These are phyloP conservation scores for Vicia sativa DNA, from an alignment of 306 rosid species.

Conservation along the genomic window DNA sequence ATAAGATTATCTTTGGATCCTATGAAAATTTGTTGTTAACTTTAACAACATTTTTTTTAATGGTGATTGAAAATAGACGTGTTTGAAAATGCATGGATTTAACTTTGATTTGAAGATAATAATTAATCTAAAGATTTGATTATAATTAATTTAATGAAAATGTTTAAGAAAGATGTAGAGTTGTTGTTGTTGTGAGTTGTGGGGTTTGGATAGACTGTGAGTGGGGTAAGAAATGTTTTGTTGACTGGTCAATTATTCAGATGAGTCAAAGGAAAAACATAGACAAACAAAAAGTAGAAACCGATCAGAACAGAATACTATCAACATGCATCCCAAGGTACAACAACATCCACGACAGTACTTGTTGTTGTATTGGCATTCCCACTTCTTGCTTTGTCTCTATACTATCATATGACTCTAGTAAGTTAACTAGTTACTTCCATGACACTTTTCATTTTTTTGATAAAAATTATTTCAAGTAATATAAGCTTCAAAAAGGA, in stretches of 20 bases:
- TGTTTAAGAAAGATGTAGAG: conserved; percentile 8
- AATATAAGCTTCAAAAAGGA: background rate
- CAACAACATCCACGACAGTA: conserved; percentile 6
- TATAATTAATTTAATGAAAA: background rate
- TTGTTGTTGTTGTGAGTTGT: conserved; percentile 31
- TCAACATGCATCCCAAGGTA: conserved; percentile 38
- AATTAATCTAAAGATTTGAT: background rate
- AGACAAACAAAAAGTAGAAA: conserved; percentile 43
- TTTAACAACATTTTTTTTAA: background rate
- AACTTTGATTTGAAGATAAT: too few species aligned
- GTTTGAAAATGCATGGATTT: conserved; percentile 29
- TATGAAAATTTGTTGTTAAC: conserved; percentile 38
- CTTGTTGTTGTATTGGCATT: conserved; percentile 36
- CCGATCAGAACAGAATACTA: conserved; percentile 41
- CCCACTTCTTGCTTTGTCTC: conserved; percentile 40
- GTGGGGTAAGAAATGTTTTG: conserved; percentile 52
- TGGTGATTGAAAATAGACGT: conserved; percentile 5
- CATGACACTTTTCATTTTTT: background rate
- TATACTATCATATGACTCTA: background rate
- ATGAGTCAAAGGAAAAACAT: conserved; percentile 42
- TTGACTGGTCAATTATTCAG: conserved; percentile 67
- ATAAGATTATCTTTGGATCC: conserved; percentile 49
- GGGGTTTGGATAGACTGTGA: conserved; percentile 30
- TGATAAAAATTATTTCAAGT: background rate
- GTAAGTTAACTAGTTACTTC: background rate